A percentile compares a stretch with the other conserved stretches of the same genome.
These are phyloP conservation scores for Ophiostoma perfectum DNA, from an alignment of 2,329 filamentous ascomycete genomes.

Conservation along the genomic window DNA sequence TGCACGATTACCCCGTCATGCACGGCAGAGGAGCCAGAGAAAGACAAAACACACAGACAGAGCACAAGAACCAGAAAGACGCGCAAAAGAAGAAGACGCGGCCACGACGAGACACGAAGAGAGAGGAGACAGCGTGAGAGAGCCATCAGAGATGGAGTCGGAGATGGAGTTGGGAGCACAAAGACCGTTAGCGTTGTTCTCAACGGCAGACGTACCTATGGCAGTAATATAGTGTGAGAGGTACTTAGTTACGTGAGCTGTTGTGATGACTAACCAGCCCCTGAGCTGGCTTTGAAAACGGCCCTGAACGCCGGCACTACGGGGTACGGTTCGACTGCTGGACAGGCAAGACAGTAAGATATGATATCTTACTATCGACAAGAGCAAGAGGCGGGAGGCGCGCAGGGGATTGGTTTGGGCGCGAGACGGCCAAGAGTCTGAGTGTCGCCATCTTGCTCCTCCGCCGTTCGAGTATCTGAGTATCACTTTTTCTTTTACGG, in stretches of 20 bases:
- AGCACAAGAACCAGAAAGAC: not conserved
- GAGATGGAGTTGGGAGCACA: not conserved
- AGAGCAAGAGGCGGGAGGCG: not conserved
- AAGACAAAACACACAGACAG: not conserved
- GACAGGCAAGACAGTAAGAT: too few relatives aligned
- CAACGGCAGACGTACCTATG: not conserved
- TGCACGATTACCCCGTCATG: not conserved
- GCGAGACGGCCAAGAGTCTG: not conserved
- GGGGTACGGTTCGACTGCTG: too few relatives aligned
- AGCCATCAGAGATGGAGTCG: constrained; percentile 2
- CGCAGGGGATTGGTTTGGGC: constrained; percentile 6
- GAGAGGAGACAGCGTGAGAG: not conserved
- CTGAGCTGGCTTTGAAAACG: not conserved
- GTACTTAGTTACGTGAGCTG: not conserved
- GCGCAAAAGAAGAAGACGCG: not conserved
- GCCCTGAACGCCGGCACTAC: too few relatives aligned
- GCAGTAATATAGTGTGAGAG: not conserved
- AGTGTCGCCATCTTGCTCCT: not conserved
- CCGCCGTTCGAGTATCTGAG: too few relatives aligned
- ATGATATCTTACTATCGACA: not conserved
- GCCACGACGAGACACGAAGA: not conserved
- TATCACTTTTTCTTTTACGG: too few relatives aligned
- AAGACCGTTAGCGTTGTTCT: not conserved
- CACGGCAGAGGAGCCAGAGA: not conserved
- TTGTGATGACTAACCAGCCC: not conserved